Base-by-base conservation (phyloP, 2,329 filamentous ascomycete species). In the Amesomyces nigricolor region DNA sequence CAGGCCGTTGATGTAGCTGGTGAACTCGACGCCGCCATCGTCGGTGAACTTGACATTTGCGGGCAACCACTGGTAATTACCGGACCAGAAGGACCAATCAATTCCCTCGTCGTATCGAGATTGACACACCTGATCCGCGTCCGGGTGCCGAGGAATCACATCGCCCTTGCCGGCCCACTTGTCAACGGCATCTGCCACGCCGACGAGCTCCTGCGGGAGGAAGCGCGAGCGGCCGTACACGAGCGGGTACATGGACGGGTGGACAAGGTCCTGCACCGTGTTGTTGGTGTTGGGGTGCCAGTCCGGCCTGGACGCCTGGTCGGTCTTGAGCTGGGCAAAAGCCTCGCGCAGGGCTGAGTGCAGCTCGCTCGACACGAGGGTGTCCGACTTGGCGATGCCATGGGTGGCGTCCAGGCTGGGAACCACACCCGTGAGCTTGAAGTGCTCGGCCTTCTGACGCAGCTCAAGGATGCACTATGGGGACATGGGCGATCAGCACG, bases 241-340 rank as follows among this genome's bases (percentile, higher is more conserved):
- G 0, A 85, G 66, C 0, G 81, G 80, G 59, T 77, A 85, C 53
- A 85, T 69, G 2, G 79, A 84, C 5, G 81, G 80, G 60, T 85
- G 76, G 11, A 85, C 74, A 2, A 86, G 69, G 63, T 85, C 76
- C 5, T 79, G 74, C 1, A 86, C 80, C 61, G 72, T 75, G 1
- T 73, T 66, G 49, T 79, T 66, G 0, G 76, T 78, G 6, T 73
- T 68, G 0, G 81, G 82, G 65, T 85, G 78, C 74, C 76, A 85
- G 65, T 83, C 81, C 43, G 72, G 70, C 32, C 68, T 49, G 0
- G 66, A 39, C 3, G 51, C 51, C 4, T 75, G 73, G 5, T 76
- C 71, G 16, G 72, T 65, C 58, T 79, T 72, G 2, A 85, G 69
- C 32, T 10, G 35, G 13, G 65, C 62, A 43, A 77, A 73, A 5